A percentile compares a stretch with the other conserved stretches of the same genome.
These are phyloP conservation scores for Coemansia sp. DNA, from an alignment of 192 early-diverging fungal species.

Conservation along the genomic window DNA sequence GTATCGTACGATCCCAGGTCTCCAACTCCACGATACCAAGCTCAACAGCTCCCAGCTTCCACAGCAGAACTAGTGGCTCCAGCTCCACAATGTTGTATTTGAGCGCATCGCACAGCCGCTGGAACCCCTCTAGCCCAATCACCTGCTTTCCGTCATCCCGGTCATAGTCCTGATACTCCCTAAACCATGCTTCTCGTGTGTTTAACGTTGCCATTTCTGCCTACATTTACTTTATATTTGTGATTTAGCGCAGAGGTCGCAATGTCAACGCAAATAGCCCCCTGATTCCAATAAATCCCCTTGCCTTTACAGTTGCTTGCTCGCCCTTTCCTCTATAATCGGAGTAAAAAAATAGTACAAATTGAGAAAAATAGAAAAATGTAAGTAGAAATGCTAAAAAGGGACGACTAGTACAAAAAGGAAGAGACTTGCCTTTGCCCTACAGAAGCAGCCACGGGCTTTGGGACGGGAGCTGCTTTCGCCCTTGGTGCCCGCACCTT, in stretches of 20 bases:
- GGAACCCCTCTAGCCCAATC: constrained; percentile 42
- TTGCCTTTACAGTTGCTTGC: not conserved
- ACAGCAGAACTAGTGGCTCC: constrained; percentile 41
- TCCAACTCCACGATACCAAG: constrained; percentile 29
- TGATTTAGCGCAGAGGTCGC: not conserved
- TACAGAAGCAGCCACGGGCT: not conserved
- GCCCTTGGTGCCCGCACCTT: not conserved
- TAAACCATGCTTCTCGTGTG: constrained; percentile 32
- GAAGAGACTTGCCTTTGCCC: constrained; percentile 1
- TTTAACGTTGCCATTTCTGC: constrained; percentile 10
- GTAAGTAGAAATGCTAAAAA: not conserved
- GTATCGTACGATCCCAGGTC: constrained; percentile 26
- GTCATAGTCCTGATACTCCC: constrained; percentile 41
- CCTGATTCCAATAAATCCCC: not conserved
- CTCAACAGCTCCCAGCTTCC: constrained; percentile 42
- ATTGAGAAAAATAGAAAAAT: not conserved
- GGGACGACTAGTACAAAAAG: not conserved
- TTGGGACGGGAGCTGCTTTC: not conserved
- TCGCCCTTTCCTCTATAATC: not conserved
- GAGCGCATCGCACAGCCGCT: constrained; percentile 39
- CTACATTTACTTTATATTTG: constrained; percentile 4
- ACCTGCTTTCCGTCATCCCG: constrained; percentile 25
- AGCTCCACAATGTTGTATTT: constrained; percentile 35
- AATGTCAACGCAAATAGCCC: not conserved
- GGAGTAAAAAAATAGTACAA: not conserved